Evolutionary conservation across 2,329 filamentous ascomycete species (phyloP).

Genomic region (Ceratocystis variospora): DNA sequence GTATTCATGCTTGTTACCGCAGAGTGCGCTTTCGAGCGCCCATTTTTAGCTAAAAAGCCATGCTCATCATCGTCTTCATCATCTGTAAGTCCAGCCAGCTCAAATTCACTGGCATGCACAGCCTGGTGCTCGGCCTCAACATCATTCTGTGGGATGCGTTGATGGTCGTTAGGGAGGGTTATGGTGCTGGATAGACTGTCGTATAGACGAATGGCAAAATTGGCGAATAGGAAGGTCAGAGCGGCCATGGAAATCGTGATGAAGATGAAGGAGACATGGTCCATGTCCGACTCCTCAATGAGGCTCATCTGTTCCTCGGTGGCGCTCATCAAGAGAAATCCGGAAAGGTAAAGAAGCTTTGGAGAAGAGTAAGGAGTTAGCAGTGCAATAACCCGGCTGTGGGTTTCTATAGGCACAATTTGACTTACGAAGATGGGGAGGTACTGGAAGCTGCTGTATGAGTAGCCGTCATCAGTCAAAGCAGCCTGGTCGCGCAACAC

Average conservation of each 20-base stretch:
- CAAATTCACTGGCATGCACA: conserved; percentile 80
- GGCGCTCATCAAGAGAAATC: conserved; percentile 94
- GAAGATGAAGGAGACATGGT: conserved; percentile 82
- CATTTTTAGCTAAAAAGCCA: not conserved
- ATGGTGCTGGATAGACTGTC: conserved; percentile 41
- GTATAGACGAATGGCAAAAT: conserved; percentile 75
- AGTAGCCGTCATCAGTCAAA: conserved; percentile 50
- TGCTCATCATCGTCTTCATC: conserved; percentile 48
- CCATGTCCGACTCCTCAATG: conserved; percentile 58
- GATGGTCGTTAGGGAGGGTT: not conserved
- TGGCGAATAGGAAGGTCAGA: conserved; percentile 77
- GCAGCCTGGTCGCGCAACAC: conserved; percentile 60
- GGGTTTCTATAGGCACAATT: not conserved
- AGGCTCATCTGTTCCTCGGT: conserved; percentile 92
- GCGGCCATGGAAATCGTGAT: conserved; percentile 86
- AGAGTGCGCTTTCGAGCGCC: not conserved
- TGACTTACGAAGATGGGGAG: conserved; percentile 43
- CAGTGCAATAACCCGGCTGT: no score
- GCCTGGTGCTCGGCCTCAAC: conserved; percentile 42
- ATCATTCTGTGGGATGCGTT: conserved; percentile 20
- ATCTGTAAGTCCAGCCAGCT: conserved; percentile 77
- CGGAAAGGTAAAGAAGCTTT: conserved; percentile 77
- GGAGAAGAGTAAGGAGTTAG: conserved; percentile 17
- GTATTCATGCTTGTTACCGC: not conserved
- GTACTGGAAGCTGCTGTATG: conserved; percentile 49